Conservation (phyloP, 2,329 filamentous ascomycete genomes). For the Oidium heveae region DNA sequence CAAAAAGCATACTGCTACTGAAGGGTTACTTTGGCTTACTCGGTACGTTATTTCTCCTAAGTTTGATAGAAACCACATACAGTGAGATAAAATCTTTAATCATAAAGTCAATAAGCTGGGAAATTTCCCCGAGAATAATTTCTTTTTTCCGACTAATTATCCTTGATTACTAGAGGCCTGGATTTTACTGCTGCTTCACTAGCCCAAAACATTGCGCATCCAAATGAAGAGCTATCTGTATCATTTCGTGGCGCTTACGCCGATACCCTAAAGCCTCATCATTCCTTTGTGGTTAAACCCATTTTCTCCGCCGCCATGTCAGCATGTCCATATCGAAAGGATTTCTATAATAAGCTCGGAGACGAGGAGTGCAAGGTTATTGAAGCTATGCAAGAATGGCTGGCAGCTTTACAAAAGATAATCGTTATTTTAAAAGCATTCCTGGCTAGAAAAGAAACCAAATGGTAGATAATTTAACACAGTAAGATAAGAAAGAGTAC, state of each 20-base stretch:
- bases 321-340: conserved; percentile 75
- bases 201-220: conserved; percentile 44
- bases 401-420: conserved; percentile 52
- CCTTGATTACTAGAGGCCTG: conserved; percentile 36
- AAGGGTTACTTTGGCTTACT: conserved; percentile 75
- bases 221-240: conserved; percentile 48
- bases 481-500: too few relatives aligned
- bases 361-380: conserved; percentile 35
- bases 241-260: conserved; percentile 77
- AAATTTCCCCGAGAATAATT: conserved; percentile 1
- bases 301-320: conserved; percentile 85
- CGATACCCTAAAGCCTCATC: conserved; percentile 71
- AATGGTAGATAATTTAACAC: conserved; percentile 11
- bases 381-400: conserved; percentile 40
- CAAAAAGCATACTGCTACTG: conserved; percentile 70
- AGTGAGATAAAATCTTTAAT: too few relatives aligned
- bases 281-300: conserved; percentile 72
- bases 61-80: too few relatives aligned
- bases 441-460: conserved; percentile 24
- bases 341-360: conserved; percentile 79
- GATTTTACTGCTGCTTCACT: conserved; percentile 82
- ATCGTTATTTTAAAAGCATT: conserved; percentile 52
- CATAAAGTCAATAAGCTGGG: too few relatives aligned
- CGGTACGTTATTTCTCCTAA: conserved; percentile 28
- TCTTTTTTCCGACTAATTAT: background rate